Conservation (phyloP, 441 rosid genomes). For the Brassica hybrid region DNA sequence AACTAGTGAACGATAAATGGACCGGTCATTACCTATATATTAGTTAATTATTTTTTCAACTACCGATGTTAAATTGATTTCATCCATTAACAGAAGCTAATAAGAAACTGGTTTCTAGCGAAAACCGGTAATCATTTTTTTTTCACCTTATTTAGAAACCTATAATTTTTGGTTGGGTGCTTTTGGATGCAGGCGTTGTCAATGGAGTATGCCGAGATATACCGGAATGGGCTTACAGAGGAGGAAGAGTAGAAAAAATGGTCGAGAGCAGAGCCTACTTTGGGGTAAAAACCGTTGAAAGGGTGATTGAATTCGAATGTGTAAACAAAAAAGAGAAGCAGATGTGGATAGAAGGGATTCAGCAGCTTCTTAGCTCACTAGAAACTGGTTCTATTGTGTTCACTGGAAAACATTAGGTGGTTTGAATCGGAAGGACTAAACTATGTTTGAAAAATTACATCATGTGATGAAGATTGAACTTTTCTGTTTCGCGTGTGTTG, state of each 20-base stretch:
- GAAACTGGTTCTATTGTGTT: conserved; percentile 31
- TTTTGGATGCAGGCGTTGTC: conserved; percentile 60
- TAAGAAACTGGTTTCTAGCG: not conserved
- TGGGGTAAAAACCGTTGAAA: conserved; percentile 74
- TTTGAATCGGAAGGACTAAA: not conserved
- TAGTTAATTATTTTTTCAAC: too few relatives aligned
- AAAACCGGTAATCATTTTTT: too few relatives aligned
- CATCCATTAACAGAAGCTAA: conserved; percentile 47
- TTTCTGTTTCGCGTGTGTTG: conserved; percentile 11
- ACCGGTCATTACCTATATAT: too few relatives aligned
- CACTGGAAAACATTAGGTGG: conserved; percentile 25
- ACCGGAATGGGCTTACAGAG: conserved; percentile 69
- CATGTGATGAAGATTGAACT: conserved; percentile 18
- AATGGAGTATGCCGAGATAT: conserved; percentile 65
- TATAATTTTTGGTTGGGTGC: conserved; percentile 3
- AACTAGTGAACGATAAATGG: too few relatives aligned
- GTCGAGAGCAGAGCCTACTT: conserved; percentile 66
- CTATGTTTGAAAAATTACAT: conserved; percentile 24
- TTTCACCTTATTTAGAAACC: too few relatives aligned
- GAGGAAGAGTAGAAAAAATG: conserved; percentile 54
- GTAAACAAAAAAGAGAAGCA: conserved; percentile 63
- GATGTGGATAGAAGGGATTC: conserved; percentile 86
- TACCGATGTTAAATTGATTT: too few relatives aligned
- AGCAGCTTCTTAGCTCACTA: conserved; percentile 59
- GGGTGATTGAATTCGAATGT: conserved; percentile 89